Base-by-base conservation (phyloP, 768 basidiomycete genomes). In the Suillus brevipes region DNA sequence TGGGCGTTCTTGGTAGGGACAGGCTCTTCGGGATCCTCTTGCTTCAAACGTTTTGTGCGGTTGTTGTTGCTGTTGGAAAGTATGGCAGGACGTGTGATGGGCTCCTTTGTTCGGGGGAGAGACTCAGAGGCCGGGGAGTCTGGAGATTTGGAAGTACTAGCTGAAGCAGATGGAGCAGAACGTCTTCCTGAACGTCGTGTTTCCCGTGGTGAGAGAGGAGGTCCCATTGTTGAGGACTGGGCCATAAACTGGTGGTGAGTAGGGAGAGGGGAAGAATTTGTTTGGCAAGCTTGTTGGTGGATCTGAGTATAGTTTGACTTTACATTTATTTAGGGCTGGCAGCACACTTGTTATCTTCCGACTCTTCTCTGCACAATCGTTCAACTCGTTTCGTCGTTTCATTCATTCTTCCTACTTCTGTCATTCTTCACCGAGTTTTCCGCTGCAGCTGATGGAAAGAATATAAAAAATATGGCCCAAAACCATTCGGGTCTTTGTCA, bases 181-280 rank as follows among this genome's bases (percentile, higher is more conserved):
- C 90, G 90, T 70, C 91, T 81, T 50, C 89, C 90, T 69, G 91
- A 92, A 68, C 91, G 88, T 70, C 91, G 83, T 60, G 89, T 88
- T 78, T 92, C 91, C 72, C 88, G 82, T 49, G 89, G 90, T 64
- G 90, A 90, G 58, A 88, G 83, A 7, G 90, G 90, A 16, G 90
- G 90, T 55, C 89, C 90, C 90, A 92, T 92, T 60, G 84, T 76
- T 57, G 84, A 84, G 56, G 85, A 79, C 74, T 89, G 88, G 61
- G 89, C 84, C 90, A 90, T 87, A 67, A 60, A 64, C 62, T 74
- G 64, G 70, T 64, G 31, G 43, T 47, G 56, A 63, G 66, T 64
- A 61, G 62, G 65, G 62, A 63, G 58, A 60, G 60, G 53, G 58
- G 49, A 47, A 50, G 49, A 65, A 62, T 23, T 59, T 57, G 47